Evolutionary conservation across 106 monocot species (phyloP).

Genomic region (Ottelia alismoides): DNA sequence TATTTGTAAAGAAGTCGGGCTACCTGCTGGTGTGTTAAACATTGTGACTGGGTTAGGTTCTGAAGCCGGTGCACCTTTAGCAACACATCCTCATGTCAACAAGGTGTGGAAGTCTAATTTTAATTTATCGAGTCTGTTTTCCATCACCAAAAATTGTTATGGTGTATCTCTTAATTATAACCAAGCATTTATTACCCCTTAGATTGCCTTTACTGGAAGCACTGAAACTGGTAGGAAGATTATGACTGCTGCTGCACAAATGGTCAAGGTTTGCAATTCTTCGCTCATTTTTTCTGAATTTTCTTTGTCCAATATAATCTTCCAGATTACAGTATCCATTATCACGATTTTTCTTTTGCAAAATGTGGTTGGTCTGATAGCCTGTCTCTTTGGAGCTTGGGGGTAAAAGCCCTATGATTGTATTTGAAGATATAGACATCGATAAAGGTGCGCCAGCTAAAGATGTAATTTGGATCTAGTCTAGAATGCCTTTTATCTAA

Average conservation of each 20-base stretch:
- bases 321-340: no score
- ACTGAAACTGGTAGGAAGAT: constrained; percentile 72
- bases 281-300: no score
- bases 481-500: neutral
- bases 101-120: no score
- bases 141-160: no score
- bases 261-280: constrained; percentile 67
- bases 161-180: no score
- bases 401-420: constrained; percentile 91
- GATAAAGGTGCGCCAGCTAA: no score
- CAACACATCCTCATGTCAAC: constrained; percentile 88
- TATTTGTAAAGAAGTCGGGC: constrained; percentile 79
- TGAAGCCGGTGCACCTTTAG: constrained; percentile 88
- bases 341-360: no score
- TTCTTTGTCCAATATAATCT: no score
- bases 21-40: constrained; percentile 90
- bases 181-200: no score
- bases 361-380: no score
- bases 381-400: constrained; percentile 98
- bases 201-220: constrained; percentile 97
- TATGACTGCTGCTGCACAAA: constrained; percentile 80
- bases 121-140: no score
- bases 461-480: no score
- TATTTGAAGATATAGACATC: constrained; percentile 97
- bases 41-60: constrained; percentile 84